Evolutionary conservation across 192 early-diverging fungal genomes (phyloP).

Genomic region (Paraglomus occultum): DNA sequence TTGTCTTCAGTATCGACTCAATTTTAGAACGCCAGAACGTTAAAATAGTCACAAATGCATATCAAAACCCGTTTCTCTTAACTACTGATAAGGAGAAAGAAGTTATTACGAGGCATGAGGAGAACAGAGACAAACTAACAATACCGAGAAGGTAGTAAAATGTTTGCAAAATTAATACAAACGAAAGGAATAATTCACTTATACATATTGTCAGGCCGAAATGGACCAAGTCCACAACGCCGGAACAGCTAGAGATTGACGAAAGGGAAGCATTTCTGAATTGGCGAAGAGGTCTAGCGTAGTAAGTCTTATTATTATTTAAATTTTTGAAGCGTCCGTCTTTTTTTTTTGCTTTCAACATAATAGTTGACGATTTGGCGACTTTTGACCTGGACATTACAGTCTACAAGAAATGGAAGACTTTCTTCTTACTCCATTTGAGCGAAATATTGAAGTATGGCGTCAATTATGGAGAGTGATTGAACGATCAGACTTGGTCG

Average conservation of each 20-base stretch:
- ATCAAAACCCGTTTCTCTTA: constrained; percentile 83
- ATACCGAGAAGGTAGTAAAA: constrained; percentile 68
- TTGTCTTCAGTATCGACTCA: not conserved
- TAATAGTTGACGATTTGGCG: not conserved
- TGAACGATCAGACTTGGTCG: constrained; percentile 91
- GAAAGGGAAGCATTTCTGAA: constrained; percentile 89
- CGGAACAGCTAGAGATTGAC: constrained; percentile 70
- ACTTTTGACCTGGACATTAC: not conserved
- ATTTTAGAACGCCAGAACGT: constrained; percentile 73
- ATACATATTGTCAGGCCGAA: constrained; percentile 51
- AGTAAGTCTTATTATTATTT: constrained; percentile 37
- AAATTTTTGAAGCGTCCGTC: constrained; percentile 11
- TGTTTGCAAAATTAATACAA: constrained; percentile 11
- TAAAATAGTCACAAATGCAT: constrained; percentile 69
- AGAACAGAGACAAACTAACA: constrained; percentile 70
- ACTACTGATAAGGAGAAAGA: constrained; percentile 75
- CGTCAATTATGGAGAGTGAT: constrained; percentile 98
- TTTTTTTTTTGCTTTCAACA: constrained; percentile 26
- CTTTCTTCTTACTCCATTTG: constrained; percentile 93
- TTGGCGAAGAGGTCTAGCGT: constrained; percentile 87
- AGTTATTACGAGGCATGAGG: constrained; percentile 73
- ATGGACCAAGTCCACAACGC: constrained; percentile 86
- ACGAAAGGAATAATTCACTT: not conserved
- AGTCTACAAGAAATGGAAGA: constrained; percentile 92
- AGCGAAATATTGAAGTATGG: constrained; percentile 99